A percentile compares a stretch with the other conserved stretches of the same genome.
phyloP scores from a whole-genome alignment of 805 yeast species.

The Ogataea chonburiensis region DNA sequence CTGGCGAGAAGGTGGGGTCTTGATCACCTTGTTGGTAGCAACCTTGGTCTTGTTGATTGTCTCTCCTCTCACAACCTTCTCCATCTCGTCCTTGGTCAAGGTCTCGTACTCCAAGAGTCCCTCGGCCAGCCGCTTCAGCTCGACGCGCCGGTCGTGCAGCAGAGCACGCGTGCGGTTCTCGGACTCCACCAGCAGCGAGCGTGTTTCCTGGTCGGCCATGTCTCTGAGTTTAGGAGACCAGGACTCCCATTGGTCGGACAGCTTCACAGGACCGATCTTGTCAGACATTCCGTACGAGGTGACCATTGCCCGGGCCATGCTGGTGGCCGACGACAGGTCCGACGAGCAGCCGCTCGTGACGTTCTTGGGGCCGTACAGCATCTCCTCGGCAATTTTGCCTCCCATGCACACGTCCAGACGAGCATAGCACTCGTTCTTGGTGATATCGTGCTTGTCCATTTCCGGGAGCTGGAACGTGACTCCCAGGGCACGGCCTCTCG shows the following conservation, averaged over 20 bases:
- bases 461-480: conserved; percentile 97
- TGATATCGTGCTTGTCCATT: conserved; percentile 94
- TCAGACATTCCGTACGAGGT: conserved; percentile 96
- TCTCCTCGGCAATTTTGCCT: conserved; percentile 95
- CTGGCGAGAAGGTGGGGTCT: conserved; percentile 35
- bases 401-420: conserved; percentile 98
- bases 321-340: conserved; percentile 86
- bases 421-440: conserved; percentile 85
- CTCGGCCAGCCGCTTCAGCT: conserved; percentile 84
- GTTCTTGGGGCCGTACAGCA: conserved; percentile 85
- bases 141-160: conserved; percentile 59
- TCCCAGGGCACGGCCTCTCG: conserved; percentile 96
- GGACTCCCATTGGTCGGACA: conserved; percentile 88
- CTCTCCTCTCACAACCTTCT: conserved; percentile 79
- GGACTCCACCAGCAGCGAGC: conserved; percentile 67
- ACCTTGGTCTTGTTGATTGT: conserved; percentile 64
- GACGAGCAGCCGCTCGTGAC: conserved; percentile 95
- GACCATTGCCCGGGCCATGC: conserved; percentile 95
- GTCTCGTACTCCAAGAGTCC: conserved; percentile 96
- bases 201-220: conserved; percentile 89
- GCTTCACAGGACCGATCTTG: conserved; percentile 85
- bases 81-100: conserved; percentile 86
- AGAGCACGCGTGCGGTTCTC: conserved; percentile 77
- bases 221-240: conserved; percentile 92
- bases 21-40: conserved; percentile 73